These are phyloP conservation scores for Fusarium guadeloupense DNA, from an alignment of 2,329 filamentous ascomycete genomes.

Conservation along the genomic window DNA sequence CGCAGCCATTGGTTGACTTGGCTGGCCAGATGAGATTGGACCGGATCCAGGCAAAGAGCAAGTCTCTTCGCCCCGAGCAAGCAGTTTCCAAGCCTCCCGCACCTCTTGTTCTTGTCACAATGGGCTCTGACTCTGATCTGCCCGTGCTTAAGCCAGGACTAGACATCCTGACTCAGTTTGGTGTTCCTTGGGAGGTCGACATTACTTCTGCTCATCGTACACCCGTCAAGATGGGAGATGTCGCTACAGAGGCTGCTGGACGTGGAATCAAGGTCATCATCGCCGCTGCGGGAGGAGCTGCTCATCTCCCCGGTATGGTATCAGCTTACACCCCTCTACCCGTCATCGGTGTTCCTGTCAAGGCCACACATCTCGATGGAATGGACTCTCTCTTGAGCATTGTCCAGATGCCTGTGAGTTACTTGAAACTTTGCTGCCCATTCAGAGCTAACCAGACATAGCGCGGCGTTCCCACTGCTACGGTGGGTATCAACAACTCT, in stretches of 20 bases:
- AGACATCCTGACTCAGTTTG: slow-evolving; percentile 72
- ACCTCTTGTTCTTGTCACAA: slow-evolving; percentile 78
- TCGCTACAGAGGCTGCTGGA: slow-evolving; percentile 69
- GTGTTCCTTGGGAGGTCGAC: slow-evolving; percentile 75
- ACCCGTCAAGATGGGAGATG: slow-evolving; percentile 73
- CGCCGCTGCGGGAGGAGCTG: slow-evolving; percentile 78
- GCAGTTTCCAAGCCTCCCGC: slow-evolving; percentile 8
- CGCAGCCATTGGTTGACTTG: slow-evolving; percentile 74
- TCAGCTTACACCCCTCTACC: slow-evolving; percentile 76
- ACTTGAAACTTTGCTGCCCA: accelerated
- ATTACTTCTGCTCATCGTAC: slow-evolving; percentile 86
- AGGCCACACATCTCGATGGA: slow-evolving; percentile 76
- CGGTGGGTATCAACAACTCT: slow-evolving; percentile 82
- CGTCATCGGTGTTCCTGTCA: slow-evolving; percentile 81
- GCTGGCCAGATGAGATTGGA: slow-evolving; percentile 68
- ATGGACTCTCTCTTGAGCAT: slow-evolving; percentile 77
- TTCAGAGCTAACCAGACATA: not conserved
- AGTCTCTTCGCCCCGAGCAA: slow-evolving; percentile 50
- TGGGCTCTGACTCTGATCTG: slow-evolving; percentile 85
- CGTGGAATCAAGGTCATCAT: slow-evolving; percentile 78
- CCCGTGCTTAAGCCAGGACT: slow-evolving; percentile 72
- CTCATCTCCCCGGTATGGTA: slow-evolving; percentile 79
- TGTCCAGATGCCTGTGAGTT: slow-evolving; percentile 73
- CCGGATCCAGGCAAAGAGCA: slow-evolving; percentile 55
- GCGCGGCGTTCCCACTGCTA: slow-evolving; percentile 75